Evolutionary conservation across 31 red algal species (phyloP).

Genomic region (Odonthalia washingtoniensis): DNA sequence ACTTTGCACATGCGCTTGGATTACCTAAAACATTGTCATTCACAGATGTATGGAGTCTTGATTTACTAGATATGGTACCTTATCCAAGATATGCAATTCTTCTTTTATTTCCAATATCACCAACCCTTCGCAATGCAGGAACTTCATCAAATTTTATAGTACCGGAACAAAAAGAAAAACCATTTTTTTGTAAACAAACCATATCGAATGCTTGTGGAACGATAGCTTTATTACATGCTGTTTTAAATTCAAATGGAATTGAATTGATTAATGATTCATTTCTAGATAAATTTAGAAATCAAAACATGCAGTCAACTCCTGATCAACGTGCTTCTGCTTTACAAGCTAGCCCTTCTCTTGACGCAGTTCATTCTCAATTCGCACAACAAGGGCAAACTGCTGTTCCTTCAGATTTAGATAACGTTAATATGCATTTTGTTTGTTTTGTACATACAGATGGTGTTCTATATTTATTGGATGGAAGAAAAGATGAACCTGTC

Average conservation of each 20-base stretch:
- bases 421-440: conserved; percentile 91
- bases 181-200: conserved; percentile 88
- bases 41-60: conserved; percentile 83
- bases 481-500: conserved; percentile 74
- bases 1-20: conserved; percentile 74
- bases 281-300: conserved; percentile 59
- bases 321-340: conserved; percentile 67
- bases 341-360: conserved; percentile 68
- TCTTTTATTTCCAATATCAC: conserved; percentile 83
- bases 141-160: neutral
- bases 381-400: conserved; percentile 86
- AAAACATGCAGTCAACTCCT: conserved; percentile 49
- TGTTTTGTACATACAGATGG: conserved; percentile 64
- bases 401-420: conserved; percentile 63
- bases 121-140: conserved; percentile 36
- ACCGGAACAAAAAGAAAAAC: conserved; percentile 28
- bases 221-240: conserved; percentile 89
- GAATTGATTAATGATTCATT: conserved; percentile 61
- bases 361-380: conserved; percentile 62
- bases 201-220: conserved; percentile 97
- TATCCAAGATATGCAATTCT: conserved; percentile 83
- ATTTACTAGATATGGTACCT: conserved; percentile 86
- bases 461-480: conserved; percentile 78
- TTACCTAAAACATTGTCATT: conserved; percentile 64
- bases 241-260: conserved; percentile 55